phyloP scores from a whole-genome alignment of 306 rosid genomes.

The Dryas drummondii region DNA sequence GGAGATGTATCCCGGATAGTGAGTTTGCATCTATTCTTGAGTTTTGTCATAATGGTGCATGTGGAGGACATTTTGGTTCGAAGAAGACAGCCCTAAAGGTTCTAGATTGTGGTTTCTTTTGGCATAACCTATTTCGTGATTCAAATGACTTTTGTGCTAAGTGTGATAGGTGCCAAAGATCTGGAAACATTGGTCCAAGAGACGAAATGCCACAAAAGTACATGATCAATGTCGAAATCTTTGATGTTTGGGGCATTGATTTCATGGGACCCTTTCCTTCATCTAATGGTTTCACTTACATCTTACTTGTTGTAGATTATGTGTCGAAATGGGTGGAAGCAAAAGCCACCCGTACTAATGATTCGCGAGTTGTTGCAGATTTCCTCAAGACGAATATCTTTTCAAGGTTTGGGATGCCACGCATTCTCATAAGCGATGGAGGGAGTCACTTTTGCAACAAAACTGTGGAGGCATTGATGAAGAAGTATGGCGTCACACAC shows the following conservation, averaged over 20 bases:
- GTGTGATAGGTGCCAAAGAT: neutral
- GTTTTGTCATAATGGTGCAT: slow-evolving; percentile 1
- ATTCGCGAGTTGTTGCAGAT: too few relatives aligned
- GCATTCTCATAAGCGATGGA: too few relatives aligned
- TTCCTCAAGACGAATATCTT: too few relatives aligned
- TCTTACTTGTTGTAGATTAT: neutral
- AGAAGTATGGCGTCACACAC: too few relatives aligned
- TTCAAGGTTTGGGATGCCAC: too few relatives aligned
- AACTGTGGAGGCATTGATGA: too few relatives aligned
- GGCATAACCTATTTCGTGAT: neutral
- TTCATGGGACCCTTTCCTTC: slow-evolving; percentile 8
- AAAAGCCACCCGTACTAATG: too few relatives aligned
- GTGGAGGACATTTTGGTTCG: slow-evolving; percentile 5
- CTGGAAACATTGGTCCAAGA: neutral
- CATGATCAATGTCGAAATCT: neutral
- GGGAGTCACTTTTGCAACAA: too few relatives aligned
- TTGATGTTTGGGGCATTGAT: slow-evolving; percentile 1
- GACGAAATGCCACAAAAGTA: neutral
- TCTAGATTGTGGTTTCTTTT: neutral
- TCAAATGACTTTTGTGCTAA: neutral
- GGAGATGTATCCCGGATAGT: neutral
- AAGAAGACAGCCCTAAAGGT: neutral
- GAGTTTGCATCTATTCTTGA: neutral
- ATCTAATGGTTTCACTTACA: neutral
- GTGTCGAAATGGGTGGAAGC: too few relatives aligned